Evolutionary conservation across 2,329 filamentous ascomycete genomes (phyloP).

Genomic region (Lithohypha guttulata): DNA sequence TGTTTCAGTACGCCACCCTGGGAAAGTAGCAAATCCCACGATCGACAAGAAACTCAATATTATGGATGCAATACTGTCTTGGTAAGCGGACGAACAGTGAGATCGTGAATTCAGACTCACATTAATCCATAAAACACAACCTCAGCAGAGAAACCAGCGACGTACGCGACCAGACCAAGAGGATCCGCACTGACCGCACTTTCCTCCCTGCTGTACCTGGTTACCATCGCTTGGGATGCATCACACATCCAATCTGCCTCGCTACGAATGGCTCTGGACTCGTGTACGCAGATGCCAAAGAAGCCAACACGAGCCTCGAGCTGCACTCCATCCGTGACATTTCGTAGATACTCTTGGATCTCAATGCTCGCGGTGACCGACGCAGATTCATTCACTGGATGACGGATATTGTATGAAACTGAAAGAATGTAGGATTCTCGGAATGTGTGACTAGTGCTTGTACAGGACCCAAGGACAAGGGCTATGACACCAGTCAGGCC

Average conservation of each 20-base stretch:
- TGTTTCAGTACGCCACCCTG: not conserved
- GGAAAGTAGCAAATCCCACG: not conserved
- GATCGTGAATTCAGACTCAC: not conserved
- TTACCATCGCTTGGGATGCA: not conserved
- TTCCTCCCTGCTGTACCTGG: not conserved
- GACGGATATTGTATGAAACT: not conserved
- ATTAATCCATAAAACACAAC: constrained; percentile 1
- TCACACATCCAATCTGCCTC: not conserved
- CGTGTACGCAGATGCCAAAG: not conserved
- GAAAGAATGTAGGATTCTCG: not conserved
- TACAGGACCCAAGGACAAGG: not conserved
- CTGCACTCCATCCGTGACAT: not conserved
- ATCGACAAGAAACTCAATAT: not conserved
- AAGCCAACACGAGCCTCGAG: not conserved
- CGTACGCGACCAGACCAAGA: not conserved
- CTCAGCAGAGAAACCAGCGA: not conserved
- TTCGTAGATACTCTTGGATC: not conserved
- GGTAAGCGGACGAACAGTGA: not conserved
- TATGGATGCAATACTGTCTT: not conserved
- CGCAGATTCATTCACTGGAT: not conserved
- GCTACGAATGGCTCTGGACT: not conserved
- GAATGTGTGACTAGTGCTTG: not conserved
- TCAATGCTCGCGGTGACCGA: not conserved
- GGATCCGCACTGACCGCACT: not conserved
- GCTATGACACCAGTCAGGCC: no score